These are phyloP conservation scores for Simplicillium sp. DNA, from an alignment of 2,329 filamentous ascomycete species.

Conservation along the genomic window DNA sequence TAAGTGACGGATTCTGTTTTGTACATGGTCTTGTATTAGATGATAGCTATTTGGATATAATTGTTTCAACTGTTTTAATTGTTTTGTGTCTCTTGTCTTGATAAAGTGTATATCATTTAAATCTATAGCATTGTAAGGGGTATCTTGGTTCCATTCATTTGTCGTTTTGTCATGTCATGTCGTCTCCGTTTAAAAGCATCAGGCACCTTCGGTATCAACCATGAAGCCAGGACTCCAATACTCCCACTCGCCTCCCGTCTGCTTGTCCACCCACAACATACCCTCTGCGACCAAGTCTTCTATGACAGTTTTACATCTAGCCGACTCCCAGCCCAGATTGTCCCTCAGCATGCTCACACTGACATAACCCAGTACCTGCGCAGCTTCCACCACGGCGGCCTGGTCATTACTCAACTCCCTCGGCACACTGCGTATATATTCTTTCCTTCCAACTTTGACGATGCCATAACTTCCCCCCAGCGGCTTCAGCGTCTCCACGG, in stretches of 20 bases:
- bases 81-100: no score
- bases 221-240: constrained; percentile 87
- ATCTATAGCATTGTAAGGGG: no score
- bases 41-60: no score
- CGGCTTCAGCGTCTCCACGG: constrained; percentile 77
- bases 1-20: not conserved
- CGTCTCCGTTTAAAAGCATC: no score
- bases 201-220: constrained; percentile 25
- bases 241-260: constrained; percentile 69
- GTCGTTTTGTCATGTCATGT: no score
- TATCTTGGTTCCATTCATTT: no score
- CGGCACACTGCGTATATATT: constrained; percentile 85
- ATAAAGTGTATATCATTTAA: no score
- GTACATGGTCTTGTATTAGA: not conserved
- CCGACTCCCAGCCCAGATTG: constrained; percentile 78
- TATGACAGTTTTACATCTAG: constrained; percentile 78
- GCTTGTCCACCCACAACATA: constrained; percentile 88
- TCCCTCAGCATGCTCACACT: constrained; percentile 80
- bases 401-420: constrained; percentile 95
- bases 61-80: no score
- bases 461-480: constrained; percentile 83
- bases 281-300: constrained; percentile 84
- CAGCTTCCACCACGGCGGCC: constrained; percentile 81
- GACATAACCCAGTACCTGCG: constrained; percentile 82
- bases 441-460: constrained; percentile 70